Conservation (phyloP, 345 rosid species). For the Acer campestre region DNA sequence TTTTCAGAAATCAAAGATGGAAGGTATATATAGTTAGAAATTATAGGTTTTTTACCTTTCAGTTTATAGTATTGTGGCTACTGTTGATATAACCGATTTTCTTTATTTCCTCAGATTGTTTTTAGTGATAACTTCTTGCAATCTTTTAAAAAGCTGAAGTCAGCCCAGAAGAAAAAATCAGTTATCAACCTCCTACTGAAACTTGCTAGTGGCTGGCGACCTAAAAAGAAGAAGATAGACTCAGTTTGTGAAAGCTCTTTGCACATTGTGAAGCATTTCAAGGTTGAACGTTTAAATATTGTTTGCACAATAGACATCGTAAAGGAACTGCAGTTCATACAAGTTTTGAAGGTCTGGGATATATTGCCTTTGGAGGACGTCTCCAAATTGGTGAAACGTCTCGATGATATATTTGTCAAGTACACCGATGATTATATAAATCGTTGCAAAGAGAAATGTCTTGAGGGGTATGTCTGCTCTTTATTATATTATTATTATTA, state of each 20-base stretch:
- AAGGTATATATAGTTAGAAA: constrained; percentile 31
- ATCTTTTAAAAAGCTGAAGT: constrained; percentile 47
- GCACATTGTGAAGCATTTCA: constrained; percentile 40
- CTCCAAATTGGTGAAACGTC: constrained; percentile 38
- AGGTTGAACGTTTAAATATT: constrained; percentile 37
- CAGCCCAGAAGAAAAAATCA: constrained; percentile 21
- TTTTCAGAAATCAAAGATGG: constrained; percentile 46
- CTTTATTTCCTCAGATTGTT: constrained; percentile 30
- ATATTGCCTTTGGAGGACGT: constrained; percentile 41
- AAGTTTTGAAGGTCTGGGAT: constrained; percentile 58
- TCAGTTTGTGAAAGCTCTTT: constrained; percentile 30
- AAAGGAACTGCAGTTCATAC: constrained; percentile 34
- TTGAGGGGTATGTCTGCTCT: constrained; percentile 44
- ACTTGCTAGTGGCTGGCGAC: constrained; percentile 56
- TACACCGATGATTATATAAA: constrained; percentile 41
- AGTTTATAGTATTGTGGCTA: not conserved
- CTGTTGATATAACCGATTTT: not conserved
- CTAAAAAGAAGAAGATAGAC: constrained; percentile 37
- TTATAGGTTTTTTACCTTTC: not conserved
- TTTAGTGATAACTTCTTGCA: constrained; percentile 45
- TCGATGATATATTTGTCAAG: constrained; percentile 36
- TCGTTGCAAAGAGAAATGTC: constrained; percentile 43
- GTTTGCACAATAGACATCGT: constrained; percentile 41
- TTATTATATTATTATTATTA: not conserved
- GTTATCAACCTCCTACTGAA: constrained; percentile 30